A percentile compares a stretch with the other conserved stretches of the same genome.
Conservation (phyloP, 2,329 filamentous ascomycete species). For the Ophiostoma australiae region DNA sequence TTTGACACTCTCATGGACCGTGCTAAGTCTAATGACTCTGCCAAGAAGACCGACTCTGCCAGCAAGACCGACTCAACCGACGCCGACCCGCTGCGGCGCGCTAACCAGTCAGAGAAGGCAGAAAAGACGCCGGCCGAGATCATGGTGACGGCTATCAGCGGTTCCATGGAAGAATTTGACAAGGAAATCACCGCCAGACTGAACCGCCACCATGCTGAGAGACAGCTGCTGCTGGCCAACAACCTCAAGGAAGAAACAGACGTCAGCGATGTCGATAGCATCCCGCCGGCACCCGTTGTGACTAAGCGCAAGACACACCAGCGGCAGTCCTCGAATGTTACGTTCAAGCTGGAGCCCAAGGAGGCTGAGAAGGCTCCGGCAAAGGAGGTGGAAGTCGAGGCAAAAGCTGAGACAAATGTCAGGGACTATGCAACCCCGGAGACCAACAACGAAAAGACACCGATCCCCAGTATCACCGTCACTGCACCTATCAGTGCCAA, state of each 20-base stretch:
- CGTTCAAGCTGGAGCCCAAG: not conserved
- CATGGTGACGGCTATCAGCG: conserved; percentile 12
- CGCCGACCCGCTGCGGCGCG: conserved; percentile 37
- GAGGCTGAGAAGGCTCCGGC: not conserved
- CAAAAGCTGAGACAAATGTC: not conserved
- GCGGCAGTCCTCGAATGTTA: conserved; percentile 12
- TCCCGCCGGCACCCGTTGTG: not conserved
- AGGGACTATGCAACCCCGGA: not conserved
- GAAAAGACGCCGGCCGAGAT: not conserved
- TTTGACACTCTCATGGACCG: conserved; percentile 43
- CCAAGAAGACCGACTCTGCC: not conserved
- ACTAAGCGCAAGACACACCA: conserved; percentile 17
- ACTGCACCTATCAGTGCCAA: not conserved
- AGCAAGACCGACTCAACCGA: conserved; percentile 31
- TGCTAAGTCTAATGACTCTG: not conserved
- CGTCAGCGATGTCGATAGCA: not conserved
- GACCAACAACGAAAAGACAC: not conserved
- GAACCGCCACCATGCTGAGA: conserved; percentile 9
- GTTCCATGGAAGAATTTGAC: not conserved
- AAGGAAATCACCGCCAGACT: conserved; percentile 14
- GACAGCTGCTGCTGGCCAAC: not conserved
- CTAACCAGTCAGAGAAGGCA: conserved; percentile 50
- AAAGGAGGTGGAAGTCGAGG: not conserved
- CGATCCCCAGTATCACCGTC: not conserved
- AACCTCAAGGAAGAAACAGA: conserved; percentile 1